Conservation (phyloP, 257 asterid genomes). For the Avicennia marina region DNA sequence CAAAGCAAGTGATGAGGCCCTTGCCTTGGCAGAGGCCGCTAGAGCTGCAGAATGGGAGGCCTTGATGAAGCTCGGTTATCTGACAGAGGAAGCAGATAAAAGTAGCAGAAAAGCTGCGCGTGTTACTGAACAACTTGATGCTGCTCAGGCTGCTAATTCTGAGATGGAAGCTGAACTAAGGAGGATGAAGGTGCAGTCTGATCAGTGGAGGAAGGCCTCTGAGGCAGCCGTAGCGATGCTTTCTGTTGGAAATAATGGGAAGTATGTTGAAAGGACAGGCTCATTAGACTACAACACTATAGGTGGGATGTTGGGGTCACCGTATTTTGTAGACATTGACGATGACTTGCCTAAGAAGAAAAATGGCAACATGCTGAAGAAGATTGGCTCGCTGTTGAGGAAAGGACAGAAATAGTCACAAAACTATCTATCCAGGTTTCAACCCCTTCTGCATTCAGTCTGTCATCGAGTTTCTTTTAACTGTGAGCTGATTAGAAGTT, state of each 20-base stretch:
- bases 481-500: no score
- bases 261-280: conserved; percentile 52
- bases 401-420: conserved; percentile 64
- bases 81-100: conserved; percentile 71
- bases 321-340: conserved; percentile 55
- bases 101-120: conserved; percentile 47
- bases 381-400: conserved; percentile 71
- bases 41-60: conserved; percentile 66
- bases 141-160: conserved; percentile 59
- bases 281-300: conserved; percentile 55
- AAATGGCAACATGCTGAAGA: conserved; percentile 77
- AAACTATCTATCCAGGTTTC: conserved; percentile 12
- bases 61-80: conserved; percentile 49
- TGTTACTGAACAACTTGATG: conserved; percentile 62
- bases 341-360: conserved; percentile 80
- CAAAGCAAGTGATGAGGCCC: conserved; percentile 37
- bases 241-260: conserved; percentile 51
- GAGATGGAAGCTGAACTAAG: conserved; percentile 82
- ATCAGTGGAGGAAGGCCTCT: conserved; percentile 98
- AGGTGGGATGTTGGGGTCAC: conserved; percentile 59
- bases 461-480: neutral
- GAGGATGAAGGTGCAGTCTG: conserved; percentile 80
- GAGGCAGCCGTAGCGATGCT: conserved; percentile 91
- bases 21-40: conserved; percentile 43
- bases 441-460: neutral